A percentile compares a stretch with the other conserved stretches of the same genome.
Evolutionary conservation across 2,329 filamentous ascomycete species (phyloP).

Genomic region (Aspergillus thermomutatus): DNA sequence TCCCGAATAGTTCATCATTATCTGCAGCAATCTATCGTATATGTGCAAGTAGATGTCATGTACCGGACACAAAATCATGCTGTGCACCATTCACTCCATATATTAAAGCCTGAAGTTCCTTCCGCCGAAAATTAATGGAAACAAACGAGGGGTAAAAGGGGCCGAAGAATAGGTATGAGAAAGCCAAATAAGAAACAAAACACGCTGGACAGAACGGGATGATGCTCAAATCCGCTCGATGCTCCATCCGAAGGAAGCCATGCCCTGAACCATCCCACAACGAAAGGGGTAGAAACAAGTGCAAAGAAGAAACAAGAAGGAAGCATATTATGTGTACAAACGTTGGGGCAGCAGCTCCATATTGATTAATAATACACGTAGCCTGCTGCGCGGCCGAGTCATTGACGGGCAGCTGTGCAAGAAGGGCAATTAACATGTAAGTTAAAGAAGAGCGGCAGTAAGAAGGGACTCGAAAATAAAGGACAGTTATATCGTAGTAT

Average conservation of each 20-base stretch:
- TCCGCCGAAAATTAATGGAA: not conserved
- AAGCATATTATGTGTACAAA: conserved; percentile 19
- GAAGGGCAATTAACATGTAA: conserved; percentile 1
- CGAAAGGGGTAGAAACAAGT: conserved; percentile 3
- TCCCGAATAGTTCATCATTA: not conserved
- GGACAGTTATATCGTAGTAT: not conserved
- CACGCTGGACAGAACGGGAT: not conserved
- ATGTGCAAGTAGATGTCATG: not conserved
- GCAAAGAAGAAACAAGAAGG: not conserved
- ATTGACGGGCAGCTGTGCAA: conserved; percentile 7
- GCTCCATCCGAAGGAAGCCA: not conserved
- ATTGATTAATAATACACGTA: conserved; percentile 17
- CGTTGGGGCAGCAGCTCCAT: not conserved
- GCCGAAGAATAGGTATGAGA: not conserved
- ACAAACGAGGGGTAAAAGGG: not conserved
- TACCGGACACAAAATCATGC: not conserved
- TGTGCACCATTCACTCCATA: not conserved
- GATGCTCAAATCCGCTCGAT: not conserved
- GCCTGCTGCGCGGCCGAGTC: conserved; percentile 2
- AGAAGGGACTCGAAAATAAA: not conserved
- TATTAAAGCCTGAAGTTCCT: not conserved
- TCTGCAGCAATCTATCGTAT: not conserved
- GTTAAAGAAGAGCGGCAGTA: not conserved
- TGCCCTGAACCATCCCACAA: not conserved
- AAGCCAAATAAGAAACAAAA: not conserved